Conservation (phyloP, 768 basidiomycete genomes). For the Phaffia tasmanica region DNA sequence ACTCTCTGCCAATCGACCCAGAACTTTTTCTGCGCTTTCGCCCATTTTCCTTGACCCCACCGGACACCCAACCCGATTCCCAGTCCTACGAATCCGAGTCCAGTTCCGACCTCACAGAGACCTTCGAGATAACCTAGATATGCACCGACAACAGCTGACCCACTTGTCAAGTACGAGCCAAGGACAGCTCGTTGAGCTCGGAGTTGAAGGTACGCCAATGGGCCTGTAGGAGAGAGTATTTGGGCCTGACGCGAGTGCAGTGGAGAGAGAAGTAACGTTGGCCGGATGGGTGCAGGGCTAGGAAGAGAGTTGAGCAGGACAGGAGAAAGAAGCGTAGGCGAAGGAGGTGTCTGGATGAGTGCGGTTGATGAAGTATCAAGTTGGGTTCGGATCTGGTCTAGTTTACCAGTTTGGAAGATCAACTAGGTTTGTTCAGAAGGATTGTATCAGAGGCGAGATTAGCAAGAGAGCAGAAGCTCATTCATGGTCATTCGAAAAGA, state of each 20-base stretch:
- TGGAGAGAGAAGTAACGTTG: slow-evolving; percentile 30
- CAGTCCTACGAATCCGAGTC: slow-evolving; percentile 51
- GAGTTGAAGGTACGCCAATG: slow-evolving; percentile 51
- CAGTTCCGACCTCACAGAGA: slow-evolving; percentile 49
- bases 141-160: slow-evolving; percentile 46
- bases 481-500: background rate
- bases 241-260: slow-evolving; percentile 35
- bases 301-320: slow-evolving; percentile 16
- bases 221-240: slow-evolving; percentile 57
- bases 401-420: slow-evolving; percentile 4
- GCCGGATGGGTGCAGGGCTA: slow-evolving; percentile 41
- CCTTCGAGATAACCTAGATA: slow-evolving; percentile 53
- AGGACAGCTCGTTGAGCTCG: slow-evolving; percentile 52
- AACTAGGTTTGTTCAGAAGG: background rate
- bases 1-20: slow-evolving; percentile 56
- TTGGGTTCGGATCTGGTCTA: background rate
- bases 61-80: slow-evolving; percentile 46
- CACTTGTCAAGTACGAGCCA: slow-evolving; percentile 45
- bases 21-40: slow-evolving; percentile 56
- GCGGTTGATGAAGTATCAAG: background rate
- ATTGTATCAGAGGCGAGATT: no score
- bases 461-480: no score
- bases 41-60: slow-evolving; percentile 60
- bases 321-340: background rate
- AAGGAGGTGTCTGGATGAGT: slow-evolving; percentile 1